These are phyloP conservation scores for Rhynchosporium secalis DNA, from an alignment of 2,329 filamentous ascomycete species.

Conservation along the genomic window DNA sequence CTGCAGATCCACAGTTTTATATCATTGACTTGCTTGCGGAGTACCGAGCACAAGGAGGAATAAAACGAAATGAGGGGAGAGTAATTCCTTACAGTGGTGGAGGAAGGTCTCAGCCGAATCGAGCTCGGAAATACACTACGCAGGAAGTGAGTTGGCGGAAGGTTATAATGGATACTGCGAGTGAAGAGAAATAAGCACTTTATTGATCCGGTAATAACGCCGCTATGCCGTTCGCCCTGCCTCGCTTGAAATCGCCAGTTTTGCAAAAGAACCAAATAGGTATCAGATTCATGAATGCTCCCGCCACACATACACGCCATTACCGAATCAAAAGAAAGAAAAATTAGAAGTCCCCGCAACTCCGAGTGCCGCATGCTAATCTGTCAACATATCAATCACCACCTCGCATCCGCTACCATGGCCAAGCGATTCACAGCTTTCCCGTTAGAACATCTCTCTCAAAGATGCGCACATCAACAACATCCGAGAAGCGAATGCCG, in stretches of 20 bases:
- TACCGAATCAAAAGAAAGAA: background rate
- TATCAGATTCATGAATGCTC: constrained; percentile 7
- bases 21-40: too few relatives aligned
- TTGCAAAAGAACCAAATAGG: constrained; percentile 7
- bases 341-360: too few relatives aligned
- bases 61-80: too few relatives aligned
- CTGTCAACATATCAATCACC: background rate
- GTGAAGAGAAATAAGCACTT: background rate
- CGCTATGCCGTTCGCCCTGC: background rate
- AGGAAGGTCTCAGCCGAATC: too few relatives aligned
- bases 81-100: too few relatives aligned
- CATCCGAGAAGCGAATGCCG: constrained; percentile 46
- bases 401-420: background rate
- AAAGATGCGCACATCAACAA: constrained; percentile 55
- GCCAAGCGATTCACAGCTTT: constrained; percentile 41
- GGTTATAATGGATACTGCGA: background rate
- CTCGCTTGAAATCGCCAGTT: background rate
- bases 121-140: too few relatives aligned
- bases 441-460: constrained; percentile 55
- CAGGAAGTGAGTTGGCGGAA: too few relatives aligned
- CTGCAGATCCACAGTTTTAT: too few relatives aligned
- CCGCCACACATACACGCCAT: constrained; percentile 6
- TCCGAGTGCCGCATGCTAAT: background rate
- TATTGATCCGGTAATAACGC: background rate
- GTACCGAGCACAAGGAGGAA: too few relatives aligned